Conservation (phyloP, 1,139 yeast species). For the Geotrichum australiense region DNA sequence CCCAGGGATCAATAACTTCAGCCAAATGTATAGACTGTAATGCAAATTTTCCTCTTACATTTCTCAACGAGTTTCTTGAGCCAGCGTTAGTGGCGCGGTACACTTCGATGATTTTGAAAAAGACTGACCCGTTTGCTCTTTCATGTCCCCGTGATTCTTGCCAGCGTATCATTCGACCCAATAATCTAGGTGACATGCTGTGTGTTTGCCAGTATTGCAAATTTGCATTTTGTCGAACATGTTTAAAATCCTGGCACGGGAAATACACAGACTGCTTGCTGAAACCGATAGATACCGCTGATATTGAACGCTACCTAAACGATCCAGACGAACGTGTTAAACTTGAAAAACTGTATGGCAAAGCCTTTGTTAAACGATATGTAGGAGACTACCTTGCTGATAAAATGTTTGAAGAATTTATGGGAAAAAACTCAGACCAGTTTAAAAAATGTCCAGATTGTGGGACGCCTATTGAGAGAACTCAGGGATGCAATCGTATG, state of each 20-base stretch:
- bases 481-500: slow-evolving; percentile 68
- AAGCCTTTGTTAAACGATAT: slow-evolving; percentile 38
- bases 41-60: slow-evolving; percentile 20
- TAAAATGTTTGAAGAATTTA: slow-evolving; percentile 41
- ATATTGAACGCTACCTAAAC: slow-evolving; percentile 40
- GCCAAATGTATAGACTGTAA: slow-evolving; percentile 51
- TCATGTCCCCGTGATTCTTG: slow-evolving; percentile 48
- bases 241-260: slow-evolving; percentile 65
- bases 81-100: slow-evolving; percentile 38
- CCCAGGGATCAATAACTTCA: slow-evolving; percentile 46
- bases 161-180: slow-evolving; percentile 41
- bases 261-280: slow-evolving; percentile 43
- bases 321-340: slow-evolving; percentile 31
- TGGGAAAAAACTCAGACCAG: slow-evolving; percentile 34
- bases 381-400: slow-evolving; percentile 46
- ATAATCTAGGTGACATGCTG: slow-evolving; percentile 42
- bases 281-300: slow-evolving; percentile 39
- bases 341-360: slow-evolving; percentile 48
- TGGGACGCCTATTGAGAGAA: slow-evolving; percentile 46
- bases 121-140: slow-evolving; percentile 45
- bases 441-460: slow-evolving; percentile 54
- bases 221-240: slow-evolving; percentile 54
- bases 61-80: slow-evolving; percentile 30
- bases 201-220: slow-evolving; percentile 49
- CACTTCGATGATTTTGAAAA: slow-evolving; percentile 33